phyloP scores from a whole-genome alignment of 176 grass and related monocot genomes.

The Rhynchospora tenuis region DNA sequence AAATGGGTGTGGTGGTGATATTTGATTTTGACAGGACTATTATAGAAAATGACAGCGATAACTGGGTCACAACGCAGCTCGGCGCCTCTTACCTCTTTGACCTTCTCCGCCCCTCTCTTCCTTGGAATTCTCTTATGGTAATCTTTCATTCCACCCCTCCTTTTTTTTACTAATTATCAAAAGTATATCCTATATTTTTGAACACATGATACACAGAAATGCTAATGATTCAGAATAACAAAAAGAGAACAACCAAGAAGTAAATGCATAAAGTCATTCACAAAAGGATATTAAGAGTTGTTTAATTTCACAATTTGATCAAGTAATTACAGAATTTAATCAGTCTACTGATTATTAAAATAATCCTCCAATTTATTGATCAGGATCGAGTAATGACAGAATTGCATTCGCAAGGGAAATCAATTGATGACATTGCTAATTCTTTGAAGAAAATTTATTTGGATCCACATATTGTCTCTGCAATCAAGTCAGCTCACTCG shows the following conservation, averaged over 20 bases:
- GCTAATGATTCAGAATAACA: neutral
- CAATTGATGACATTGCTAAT: slow-evolving; percentile 46
- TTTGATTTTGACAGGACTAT: slow-evolving; percentile 92
- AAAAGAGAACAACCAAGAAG: neutral
- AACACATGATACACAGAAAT: too few species aligned
- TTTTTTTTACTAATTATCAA: neutral
- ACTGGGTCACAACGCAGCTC: slow-evolving; percentile 65
- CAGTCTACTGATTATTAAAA: neutral
- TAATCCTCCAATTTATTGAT: neutral
- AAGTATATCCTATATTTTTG: too few species aligned
- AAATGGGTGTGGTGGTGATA: slow-evolving; percentile 38
- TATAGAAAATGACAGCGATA: slow-evolving; percentile 83
- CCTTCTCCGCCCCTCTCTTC: slow-evolving; percentile 49
- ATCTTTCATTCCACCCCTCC: neutral
- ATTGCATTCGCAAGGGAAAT: slow-evolving; percentile 54
- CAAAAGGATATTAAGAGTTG: neutral
- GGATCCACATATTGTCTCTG: slow-evolving; percentile 39
- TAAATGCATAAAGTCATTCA: neutral
- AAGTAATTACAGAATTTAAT: neutral
- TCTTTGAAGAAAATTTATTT: slow-evolving; percentile 53
- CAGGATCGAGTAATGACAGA: slow-evolving; percentile 84
- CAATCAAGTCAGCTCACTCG: slow-evolving; percentile 48
- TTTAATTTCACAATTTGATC: neutral
- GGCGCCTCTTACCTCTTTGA: slow-evolving; percentile 48
- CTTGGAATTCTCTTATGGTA: slow-evolving; percentile 79